Evolutionary conservation across 495 filamentous ascomycete genomes (phyloP).

Genomic region (Copromyces sp.): DNA sequence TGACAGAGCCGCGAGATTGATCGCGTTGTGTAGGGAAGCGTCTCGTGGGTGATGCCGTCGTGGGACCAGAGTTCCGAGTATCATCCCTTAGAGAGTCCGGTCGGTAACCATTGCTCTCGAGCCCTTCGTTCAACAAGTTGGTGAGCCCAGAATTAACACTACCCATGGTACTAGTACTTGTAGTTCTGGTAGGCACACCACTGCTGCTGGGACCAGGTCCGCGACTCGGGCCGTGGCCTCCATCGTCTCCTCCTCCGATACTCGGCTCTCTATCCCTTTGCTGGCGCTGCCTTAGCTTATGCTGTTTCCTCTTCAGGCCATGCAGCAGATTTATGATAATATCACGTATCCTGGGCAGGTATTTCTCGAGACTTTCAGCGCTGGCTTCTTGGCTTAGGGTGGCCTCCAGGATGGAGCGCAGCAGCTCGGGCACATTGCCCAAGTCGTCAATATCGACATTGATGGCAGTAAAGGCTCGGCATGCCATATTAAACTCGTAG

Average conservation of each 20-base stretch:
- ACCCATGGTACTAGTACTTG: slow-evolving; percentile 54
- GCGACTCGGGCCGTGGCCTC: slow-evolving; percentile 2
- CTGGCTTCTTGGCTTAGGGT: slow-evolving; percentile 95
- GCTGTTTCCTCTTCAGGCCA: slow-evolving; percentile 92
- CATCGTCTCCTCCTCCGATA: slow-evolving; percentile 25
- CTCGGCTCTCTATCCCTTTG: slow-evolving; percentile 53
- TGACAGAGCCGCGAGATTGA: slow-evolving; percentile 34
- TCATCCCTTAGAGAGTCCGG: slow-evolving; percentile 20
- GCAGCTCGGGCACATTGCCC: slow-evolving; percentile 84
- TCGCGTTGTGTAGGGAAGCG: slow-evolving; percentile 32
- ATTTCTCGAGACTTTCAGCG: slow-evolving; percentile 80
- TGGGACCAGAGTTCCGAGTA: slow-evolving; percentile 11
- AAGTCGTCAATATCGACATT: slow-evolving; percentile 90
- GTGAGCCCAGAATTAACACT: slow-evolving; percentile 52
- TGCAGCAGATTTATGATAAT: slow-evolving; percentile 97
- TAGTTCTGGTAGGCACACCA: slow-evolving; percentile 40
- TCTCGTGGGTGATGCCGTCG: slow-evolving; percentile 30
- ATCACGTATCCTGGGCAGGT: slow-evolving; percentile 85
- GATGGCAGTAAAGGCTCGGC: slow-evolving; percentile 89
- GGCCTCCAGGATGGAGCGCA: slow-evolving; percentile 85
- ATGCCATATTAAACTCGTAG: slow-evolving; percentile 98
- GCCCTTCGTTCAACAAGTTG: slow-evolving; percentile 53
- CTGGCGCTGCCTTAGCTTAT: slow-evolving; percentile 73
- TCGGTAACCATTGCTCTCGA: slow-evolving; percentile 33
- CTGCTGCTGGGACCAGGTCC: background rate